Conservation (phyloP, 2,329 filamentous ascomycete genomes). For the Neonectria punicea region DNA sequence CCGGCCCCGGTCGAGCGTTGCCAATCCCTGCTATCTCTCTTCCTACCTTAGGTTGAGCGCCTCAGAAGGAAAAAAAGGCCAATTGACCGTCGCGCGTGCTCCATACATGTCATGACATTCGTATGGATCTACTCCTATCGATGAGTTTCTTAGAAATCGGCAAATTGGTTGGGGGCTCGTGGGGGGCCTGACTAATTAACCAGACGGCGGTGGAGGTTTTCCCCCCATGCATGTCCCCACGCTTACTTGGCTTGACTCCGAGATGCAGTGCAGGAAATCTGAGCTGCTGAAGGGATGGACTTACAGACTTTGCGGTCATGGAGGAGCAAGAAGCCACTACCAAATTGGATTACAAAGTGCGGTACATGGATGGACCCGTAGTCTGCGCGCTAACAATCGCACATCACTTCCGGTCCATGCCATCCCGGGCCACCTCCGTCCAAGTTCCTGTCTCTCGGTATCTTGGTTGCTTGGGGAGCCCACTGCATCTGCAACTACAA, state of each 20-base stretch:
- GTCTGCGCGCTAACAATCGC: background rate
- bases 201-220: background rate
- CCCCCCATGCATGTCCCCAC: constrained; percentile 3
- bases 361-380: background rate
- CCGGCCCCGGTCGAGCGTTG: background rate
- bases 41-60: constrained; percentile 1
- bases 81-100: constrained; percentile 10
- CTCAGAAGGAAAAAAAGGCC: background rate
- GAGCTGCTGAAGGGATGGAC: background rate
- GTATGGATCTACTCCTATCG: background rate
- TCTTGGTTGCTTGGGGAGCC: background rate
- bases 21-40: constrained; percentile 9
- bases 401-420: constrained; percentile 4
- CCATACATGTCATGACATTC: background rate
- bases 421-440: background rate
- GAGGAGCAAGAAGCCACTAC: background rate
- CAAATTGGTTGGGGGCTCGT: background rate
- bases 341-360: background rate
- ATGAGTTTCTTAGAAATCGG: background rate
- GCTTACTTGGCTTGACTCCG: background rate
- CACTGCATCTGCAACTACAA: background rate
- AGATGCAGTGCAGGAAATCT: background rate
- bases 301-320: background rate
- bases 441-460: background rate
- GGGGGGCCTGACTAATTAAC: background rate